Conservation (phyloP, 495 filamentous ascomycete genomes). For the Penicillium canescens region DNA sequence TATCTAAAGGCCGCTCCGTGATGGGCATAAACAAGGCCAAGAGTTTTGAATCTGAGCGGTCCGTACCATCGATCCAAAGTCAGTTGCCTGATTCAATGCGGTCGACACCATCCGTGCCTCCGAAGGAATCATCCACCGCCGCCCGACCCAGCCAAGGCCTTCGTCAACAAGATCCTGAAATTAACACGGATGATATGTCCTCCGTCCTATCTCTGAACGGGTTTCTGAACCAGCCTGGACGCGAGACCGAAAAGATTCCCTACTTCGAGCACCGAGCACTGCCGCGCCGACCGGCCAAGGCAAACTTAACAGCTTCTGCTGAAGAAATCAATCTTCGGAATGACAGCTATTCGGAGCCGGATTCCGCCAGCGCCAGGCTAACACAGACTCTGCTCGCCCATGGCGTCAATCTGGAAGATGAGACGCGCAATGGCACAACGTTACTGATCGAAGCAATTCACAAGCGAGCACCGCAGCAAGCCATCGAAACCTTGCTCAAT, state of each 20-base stretch:
- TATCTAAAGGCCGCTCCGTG: constrained; percentile 23
- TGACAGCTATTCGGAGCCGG: background rate
- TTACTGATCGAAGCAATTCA: constrained; percentile 48
- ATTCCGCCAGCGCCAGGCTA: constrained; percentile 36
- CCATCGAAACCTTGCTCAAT: constrained; percentile 48
- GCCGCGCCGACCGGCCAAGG: background rate
- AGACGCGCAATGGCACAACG: constrained; percentile 46
- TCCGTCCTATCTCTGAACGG: constrained; percentile 20
- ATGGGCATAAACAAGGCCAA: constrained; percentile 21
- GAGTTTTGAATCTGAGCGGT: constrained; percentile 2
- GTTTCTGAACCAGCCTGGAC: constrained; percentile 8
- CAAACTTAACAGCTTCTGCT: background rate
- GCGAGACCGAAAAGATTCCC: background rate
- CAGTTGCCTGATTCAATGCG: background rate
- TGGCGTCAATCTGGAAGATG: constrained; percentile 43
- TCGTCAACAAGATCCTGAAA: constrained; percentile 1
- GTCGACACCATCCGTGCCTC: constrained; percentile 18
- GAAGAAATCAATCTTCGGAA: constrained; percentile 2
- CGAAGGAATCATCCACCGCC: constrained; percentile 5
- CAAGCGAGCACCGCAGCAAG: constrained; percentile 36
- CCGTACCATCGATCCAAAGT: constrained; percentile 8
- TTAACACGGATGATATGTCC: constrained; percentile 15
- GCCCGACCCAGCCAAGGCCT: background rate
- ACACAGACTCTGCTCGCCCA: constrained; percentile 48
- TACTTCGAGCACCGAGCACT: background rate